A percentile compares a stretch with the other conserved stretches of the same genome.
Evolutionary conservation across 805 yeast species (phyloP).

Genomic region (Candida ipomoeae): DNA sequence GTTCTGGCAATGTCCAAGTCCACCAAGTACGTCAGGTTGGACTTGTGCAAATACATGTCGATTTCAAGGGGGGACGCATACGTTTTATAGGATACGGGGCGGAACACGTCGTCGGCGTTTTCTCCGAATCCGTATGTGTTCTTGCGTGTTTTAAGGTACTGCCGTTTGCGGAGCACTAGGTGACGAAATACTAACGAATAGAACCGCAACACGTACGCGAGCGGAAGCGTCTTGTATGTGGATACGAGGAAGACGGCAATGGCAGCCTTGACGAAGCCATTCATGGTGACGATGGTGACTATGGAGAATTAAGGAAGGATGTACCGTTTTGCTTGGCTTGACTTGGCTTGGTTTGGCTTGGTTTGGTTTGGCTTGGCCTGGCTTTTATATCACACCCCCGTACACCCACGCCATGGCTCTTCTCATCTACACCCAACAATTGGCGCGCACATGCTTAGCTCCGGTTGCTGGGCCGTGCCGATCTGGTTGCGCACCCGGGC

Average conservation of each 20-base stretch:
- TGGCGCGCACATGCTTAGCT: too few species aligned
- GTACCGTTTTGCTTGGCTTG: neutral
- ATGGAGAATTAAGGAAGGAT: too few species aligned
- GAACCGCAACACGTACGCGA: conserved; percentile 62
- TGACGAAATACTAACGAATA: conserved; percentile 43
- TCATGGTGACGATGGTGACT: neutral
- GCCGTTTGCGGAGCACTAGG: conserved; percentile 34
- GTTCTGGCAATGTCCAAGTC: conserved; percentile 81
- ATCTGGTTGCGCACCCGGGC: too few species aligned
- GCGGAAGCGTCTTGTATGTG: conserved; percentile 63
- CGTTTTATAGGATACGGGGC: conserved; percentile 41
- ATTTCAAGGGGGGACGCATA: conserved; percentile 75
- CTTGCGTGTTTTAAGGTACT: conserved; percentile 19
- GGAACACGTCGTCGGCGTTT: conserved; percentile 34
- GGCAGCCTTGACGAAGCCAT: conserved; percentile 3
- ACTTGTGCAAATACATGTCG: conserved; percentile 84
- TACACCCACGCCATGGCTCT: too few species aligned
- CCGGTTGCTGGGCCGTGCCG: too few species aligned
- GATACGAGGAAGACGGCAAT: conserved; percentile 27
- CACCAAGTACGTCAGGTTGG: conserved; percentile 76
- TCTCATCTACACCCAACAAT: too few species aligned
- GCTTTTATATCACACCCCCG: too few species aligned
- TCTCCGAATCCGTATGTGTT: conserved; percentile 34
- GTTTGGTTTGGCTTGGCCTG: too few species aligned
- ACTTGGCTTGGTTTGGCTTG: neutral